Percentiles rank a stretch among this genome's conserved stretches.
Evolutionary conservation across 2,329 filamentous ascomycete species (phyloP).

Genomic region (Aureobasidium zeae): DNA sequence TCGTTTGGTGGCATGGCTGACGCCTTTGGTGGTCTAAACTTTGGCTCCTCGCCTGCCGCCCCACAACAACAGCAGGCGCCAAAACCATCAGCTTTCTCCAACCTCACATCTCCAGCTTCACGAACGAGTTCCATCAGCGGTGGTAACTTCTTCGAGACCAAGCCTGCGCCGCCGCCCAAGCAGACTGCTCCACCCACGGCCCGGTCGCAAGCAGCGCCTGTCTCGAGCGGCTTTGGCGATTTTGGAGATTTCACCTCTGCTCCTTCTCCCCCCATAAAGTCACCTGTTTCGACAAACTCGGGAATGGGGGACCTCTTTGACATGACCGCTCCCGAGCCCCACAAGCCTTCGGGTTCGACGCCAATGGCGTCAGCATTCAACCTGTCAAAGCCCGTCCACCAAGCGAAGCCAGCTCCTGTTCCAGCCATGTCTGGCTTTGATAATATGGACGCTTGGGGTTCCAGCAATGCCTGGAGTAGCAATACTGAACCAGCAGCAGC

Average conservation of each 20-base stretch:
- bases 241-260: slow-evolving; percentile 56
- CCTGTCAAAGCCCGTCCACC: slow-evolving; percentile 49
- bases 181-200: slow-evolving; percentile 40
- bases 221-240: slow-evolving; percentile 41
- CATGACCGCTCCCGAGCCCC: slow-evolving; percentile 43
- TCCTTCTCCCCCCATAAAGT: slow-evolving; percentile 42
- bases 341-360: slow-evolving; percentile 28
- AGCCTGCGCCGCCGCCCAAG: slow-evolving; percentile 33
- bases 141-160: slow-evolving; percentile 74
- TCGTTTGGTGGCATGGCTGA: slow-evolving; percentile 62
- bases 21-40: slow-evolving; percentile 64
- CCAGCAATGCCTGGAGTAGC: slow-evolving; percentile 70
- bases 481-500: slow-evolving; percentile 43
- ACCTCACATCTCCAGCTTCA: slow-evolving; percentile 44
- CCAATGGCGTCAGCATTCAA: slow-evolving; percentile 73
- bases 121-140: slow-evolving; percentile 47
- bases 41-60: slow-evolving; percentile 35
- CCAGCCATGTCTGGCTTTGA: slow-evolving; percentile 36
- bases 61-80: slow-evolving; percentile 27
- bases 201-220: slow-evolving; percentile 40
- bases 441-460: slow-evolving; percentile 71
- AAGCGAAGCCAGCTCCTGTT: slow-evolving; percentile 28
- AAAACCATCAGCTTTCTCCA: slow-evolving; percentile 57
- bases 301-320: slow-evolving; percentile 71
- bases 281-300: slow-evolving; percentile 40